These are phyloP conservation scores for Senna siamea DNA, from an alignment of 306 rosid genomes.

Conservation along the genomic window DNA sequence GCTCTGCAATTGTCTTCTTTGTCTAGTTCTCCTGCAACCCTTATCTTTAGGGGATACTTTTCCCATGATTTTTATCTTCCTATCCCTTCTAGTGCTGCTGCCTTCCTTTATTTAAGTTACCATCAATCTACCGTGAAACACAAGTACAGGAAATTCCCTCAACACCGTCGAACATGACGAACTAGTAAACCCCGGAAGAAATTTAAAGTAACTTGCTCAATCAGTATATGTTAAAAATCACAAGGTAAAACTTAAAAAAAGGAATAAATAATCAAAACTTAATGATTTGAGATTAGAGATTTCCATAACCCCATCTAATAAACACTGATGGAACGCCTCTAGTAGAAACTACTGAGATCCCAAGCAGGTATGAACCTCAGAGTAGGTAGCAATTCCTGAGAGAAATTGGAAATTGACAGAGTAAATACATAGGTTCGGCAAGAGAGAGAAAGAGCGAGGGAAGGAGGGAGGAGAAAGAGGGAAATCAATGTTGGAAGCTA, in stretches of 20 bases:
- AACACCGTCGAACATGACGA: background rate
- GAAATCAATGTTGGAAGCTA: slow-evolving; percentile 31
- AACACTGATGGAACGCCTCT: background rate
- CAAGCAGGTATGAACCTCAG: slow-evolving; percentile 26
- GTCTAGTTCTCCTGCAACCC: slow-evolving; percentile 51
- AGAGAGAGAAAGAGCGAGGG: background rate
- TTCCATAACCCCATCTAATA: background rate
- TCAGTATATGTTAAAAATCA: background rate
- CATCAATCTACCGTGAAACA: slow-evolving; percentile 32
- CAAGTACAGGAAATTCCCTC: background rate
- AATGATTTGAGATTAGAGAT: slow-evolving; percentile 25
- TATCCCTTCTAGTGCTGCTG: background rate
- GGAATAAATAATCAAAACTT: background rate
- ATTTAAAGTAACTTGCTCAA: background rate
- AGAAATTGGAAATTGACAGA: background rate
- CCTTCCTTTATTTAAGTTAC: slow-evolving; percentile 10
- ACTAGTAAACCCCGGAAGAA: background rate
- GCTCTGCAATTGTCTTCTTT: slow-evolving; percentile 50
- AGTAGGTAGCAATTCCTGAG: slow-evolving; percentile 19
- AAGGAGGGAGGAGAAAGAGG: background rate
- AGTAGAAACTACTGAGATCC: background rate
- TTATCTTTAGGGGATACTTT: slow-evolving; percentile 64
- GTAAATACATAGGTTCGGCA: background rate
- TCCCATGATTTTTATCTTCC: slow-evolving; percentile 54
- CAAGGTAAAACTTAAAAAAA: background rate